Evolutionary conservation across 805 yeast species (phyloP).

Genomic region (Blastobotrys chiropterorum): DNA sequence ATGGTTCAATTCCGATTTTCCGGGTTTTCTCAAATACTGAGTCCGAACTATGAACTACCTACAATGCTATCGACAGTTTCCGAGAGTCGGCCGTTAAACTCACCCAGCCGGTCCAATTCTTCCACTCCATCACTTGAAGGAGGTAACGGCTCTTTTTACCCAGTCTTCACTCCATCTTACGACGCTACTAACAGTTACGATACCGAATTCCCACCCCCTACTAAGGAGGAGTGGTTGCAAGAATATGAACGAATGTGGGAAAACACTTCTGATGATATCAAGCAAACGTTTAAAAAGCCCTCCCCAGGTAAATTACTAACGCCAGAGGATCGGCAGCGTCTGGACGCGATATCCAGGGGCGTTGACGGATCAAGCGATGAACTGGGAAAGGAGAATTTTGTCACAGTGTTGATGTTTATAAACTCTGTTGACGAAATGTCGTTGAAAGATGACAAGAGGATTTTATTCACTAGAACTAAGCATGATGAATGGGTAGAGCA

Average conservation of each 20-base stretch:
- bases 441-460: slow-evolving; percentile 51
- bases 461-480: slow-evolving; percentile 43
- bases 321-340: slow-evolving; percentile 45
- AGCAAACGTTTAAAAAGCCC: slow-evolving; percentile 66
- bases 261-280: slow-evolving; percentile 48
- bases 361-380: slow-evolving; percentile 69
- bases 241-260: slow-evolving; percentile 65
- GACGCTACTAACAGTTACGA: slow-evolving; percentile 6
- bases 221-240: slow-evolving; percentile 56
- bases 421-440: slow-evolving; percentile 52
- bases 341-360: slow-evolving; percentile 72
- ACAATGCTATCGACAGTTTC: slow-evolving; percentile 10
- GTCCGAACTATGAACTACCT: slow-evolving; percentile 18
- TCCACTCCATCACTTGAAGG: slow-evolving; percentile 4
- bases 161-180: slow-evolving; percentile 16
- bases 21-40: slow-evolving; percentile 52
- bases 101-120: slow-evolving; percentile 2
- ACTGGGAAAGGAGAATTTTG: slow-evolving; percentile 58
- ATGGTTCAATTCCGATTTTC: slow-evolving; percentile 67
- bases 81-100: slow-evolving; percentile 11
- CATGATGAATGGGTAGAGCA: slow-evolving; percentile 67
- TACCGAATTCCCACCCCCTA: slow-evolving; percentile 37
- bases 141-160: slow-evolving; percentile 9
- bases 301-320: slow-evolving; percentile 58
- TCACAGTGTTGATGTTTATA: slow-evolving; percentile 60